A percentile compares a stretch with the other conserved stretches of the same genome.
Evolutionary conservation across 345 rosid species (phyloP).

Genomic region (Corymbia maculata): DNA sequence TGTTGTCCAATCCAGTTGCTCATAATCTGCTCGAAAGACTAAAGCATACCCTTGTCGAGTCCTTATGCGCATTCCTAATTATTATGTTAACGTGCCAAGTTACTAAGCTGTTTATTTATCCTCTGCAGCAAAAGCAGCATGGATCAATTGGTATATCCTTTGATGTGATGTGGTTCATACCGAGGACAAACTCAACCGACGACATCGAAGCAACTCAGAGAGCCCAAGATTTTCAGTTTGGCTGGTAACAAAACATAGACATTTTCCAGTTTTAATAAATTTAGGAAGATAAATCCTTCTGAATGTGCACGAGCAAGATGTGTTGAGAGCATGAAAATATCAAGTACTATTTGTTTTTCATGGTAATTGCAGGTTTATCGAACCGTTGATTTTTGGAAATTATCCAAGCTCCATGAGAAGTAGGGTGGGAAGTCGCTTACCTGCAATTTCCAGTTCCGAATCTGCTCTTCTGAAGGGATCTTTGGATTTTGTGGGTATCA

Average conservation of each 20-base stretch:
- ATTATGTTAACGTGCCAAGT: neutral
- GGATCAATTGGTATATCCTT: conserved; percentile 70
- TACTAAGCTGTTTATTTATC: neutral
- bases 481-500: conserved; percentile 84
- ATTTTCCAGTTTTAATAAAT: neutral
- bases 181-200: conserved; percentile 40
- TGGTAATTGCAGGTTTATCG: conserved; percentile 59
- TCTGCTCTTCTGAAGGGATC: conserved; percentile 67
- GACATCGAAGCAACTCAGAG: conserved; percentile 78
- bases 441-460: conserved; percentile 49
- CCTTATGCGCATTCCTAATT: neutral
- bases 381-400: conserved; percentile 79
- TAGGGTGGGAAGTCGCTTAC: conserved; percentile 70
- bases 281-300: neutral
- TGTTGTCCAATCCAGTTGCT: neutral
- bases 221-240: conserved; percentile 98
- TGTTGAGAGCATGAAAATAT: neutral
- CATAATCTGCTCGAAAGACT: neutral
- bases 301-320: neutral
- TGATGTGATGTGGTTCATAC: conserved; percentile 81
- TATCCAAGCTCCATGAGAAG: conserved; percentile 82
- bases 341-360: neutral
- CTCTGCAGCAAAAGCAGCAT: conserved; percentile 49
- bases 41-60: neutral
- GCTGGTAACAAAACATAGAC: conserved; percentile 41